Evolutionary conservation across 441 rosid species (phyloP), one percentile per base, ranked within the genome.

Genomic region (Euphorbia corollata): DNA sequence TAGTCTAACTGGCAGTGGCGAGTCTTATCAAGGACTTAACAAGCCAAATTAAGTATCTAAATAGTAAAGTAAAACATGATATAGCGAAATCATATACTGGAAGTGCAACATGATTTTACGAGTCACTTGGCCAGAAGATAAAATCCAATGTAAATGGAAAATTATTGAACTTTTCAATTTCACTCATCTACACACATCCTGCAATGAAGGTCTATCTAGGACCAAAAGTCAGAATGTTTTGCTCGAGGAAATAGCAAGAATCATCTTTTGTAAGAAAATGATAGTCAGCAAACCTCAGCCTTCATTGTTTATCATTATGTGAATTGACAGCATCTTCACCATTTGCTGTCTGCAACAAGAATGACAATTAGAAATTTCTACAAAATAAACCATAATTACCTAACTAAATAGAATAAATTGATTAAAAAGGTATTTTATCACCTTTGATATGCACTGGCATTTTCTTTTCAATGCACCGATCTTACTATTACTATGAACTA

Each of bases 391-490:
- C 32, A 54, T 54, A 63, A 32, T 10, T 1, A 62, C 7, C 16
- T 47, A 6, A 19, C 56, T 7, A 32, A 22, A 66, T 50, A 20
- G 12, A 61, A 13, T 12, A 58, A 64, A 36, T 23, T 22, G 66
- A 67, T 22, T 19, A 1, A 27, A 27, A 27, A 27, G 32, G 32
- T 27, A 19, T 68, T 27, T 61, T 63, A 68, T 65, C 68, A 86
- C 89, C 82, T 84, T 80, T 56, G 85, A 72, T 10, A 50, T 41
- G 57, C 77, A 68, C 71, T 85, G 85, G 67, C 81, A 75, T 68
- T 83, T 89, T 71, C 91, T 87, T 82, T 74, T 89, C 63, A 59
- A 67, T 22, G 67, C 34, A 66, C 68, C 68, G 32, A 2, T 79
- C 77, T 73, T 64, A 51, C 30, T 80, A 75, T 70, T 82, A 65